A percentile compares a stretch with the other conserved stretches of the same genome.
phyloP scores from a whole-genome alignment of 495 filamentous ascomycete species.

The Penicillium paradoxum region DNA sequence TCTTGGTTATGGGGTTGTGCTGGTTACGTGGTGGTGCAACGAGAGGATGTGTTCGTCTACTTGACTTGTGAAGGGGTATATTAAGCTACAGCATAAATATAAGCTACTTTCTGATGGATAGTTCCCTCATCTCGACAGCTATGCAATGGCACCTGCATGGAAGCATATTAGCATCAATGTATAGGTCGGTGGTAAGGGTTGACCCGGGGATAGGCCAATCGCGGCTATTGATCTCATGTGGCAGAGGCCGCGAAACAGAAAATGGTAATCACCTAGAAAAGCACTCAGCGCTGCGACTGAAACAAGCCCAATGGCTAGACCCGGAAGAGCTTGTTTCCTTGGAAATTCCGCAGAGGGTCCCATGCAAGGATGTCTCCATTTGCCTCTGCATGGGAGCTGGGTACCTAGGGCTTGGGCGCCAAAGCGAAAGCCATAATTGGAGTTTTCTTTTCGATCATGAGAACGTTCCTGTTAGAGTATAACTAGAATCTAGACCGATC shows the following conservation, averaged over 20 bases:
- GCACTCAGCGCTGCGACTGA: background rate
- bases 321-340: background rate
- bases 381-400: background rate
- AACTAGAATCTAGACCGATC: no score
- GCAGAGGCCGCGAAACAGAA: background rate
- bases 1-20: background rate
- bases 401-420: no score
- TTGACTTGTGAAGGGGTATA: background rate
- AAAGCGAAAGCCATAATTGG: no score
- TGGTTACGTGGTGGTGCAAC: background rate
- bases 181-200: background rate
- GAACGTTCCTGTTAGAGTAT: no score
- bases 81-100: background rate
- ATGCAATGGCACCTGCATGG: background rate
- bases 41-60: background rate
- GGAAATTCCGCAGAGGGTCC: constrained; percentile 15
- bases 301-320: constrained; percentile 12
- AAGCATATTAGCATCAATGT: background rate
- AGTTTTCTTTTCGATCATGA: no score
- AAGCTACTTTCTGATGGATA: background rate
- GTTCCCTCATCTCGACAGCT: background rate
- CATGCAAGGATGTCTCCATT: constrained; percentile 22
- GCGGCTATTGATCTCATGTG: background rate
- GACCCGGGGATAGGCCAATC: background rate
- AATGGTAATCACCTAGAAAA: background rate